These are phyloP conservation scores for Spathaspora sp. DNA, from an alignment of 805 yeast genomes.

Conservation along the genomic window DNA sequence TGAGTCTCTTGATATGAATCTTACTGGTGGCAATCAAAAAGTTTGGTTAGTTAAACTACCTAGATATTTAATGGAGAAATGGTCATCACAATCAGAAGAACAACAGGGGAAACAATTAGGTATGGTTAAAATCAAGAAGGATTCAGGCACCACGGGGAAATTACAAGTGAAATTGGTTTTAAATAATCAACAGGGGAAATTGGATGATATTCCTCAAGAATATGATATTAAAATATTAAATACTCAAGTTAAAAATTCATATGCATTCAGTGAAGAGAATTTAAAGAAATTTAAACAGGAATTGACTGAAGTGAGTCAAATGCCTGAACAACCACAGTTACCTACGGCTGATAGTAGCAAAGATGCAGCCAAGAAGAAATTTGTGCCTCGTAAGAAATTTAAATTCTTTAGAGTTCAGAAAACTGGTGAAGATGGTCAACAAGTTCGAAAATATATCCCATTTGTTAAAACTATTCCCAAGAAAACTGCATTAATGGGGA, in stretches of 20 bases:
- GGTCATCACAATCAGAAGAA: conserved; percentile 58
- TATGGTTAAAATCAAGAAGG: conserved; percentile 68
- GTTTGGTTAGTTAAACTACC: conserved; percentile 94
- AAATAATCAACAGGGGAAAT: conserved; percentile 38
- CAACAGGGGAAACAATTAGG: conserved; percentile 77
- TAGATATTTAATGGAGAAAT: conserved; percentile 73
- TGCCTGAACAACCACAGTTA: conserved; percentile 52
- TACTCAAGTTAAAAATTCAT: conserved; percentile 79
- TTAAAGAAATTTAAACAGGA: conserved; percentile 53
- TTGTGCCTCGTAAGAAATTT: conserved; percentile 14
- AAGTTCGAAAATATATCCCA: conserved; percentile 54
- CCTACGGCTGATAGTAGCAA: conserved; percentile 16
- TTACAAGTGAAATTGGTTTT: conserved; percentile 56
- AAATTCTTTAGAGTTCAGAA: conserved; percentile 29
- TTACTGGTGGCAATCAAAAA: conserved; percentile 58
- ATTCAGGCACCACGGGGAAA: conserved; percentile 21
- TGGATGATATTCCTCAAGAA: conserved; percentile 61
- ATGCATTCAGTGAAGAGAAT: conserved; percentile 83
- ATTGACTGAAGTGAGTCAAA: conserved; percentile 46
- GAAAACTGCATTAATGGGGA: conserved; percentile 83
- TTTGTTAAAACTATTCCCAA: conserved; percentile 84
- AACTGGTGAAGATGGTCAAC: conserved; percentile 21
- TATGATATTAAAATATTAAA: conserved; percentile 79
- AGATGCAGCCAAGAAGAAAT: conserved; percentile 5
- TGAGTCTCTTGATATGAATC: conserved; percentile 76